These are phyloP conservation scores for Picochlorum sp. DNA, from an alignment of 139 green algal species.

Conservation along the genomic window DNA sequence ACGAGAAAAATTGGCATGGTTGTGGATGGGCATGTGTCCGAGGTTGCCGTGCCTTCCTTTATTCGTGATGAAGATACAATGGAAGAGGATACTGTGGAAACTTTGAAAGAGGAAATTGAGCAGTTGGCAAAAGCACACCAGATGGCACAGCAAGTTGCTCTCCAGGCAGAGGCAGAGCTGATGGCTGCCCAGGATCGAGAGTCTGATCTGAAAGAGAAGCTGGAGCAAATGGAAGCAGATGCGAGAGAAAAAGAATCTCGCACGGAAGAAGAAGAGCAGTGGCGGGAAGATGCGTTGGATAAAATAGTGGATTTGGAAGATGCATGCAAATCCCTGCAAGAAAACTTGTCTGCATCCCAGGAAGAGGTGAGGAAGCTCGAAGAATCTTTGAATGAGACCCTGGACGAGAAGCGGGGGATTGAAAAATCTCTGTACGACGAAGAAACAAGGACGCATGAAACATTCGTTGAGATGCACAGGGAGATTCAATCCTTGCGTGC, in stretches of 20 bases:
- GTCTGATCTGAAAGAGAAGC: background rate
- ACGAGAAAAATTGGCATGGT: background rate
- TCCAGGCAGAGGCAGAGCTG: conserved; percentile 9
- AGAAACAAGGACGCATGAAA: no score
- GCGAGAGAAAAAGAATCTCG: background rate
- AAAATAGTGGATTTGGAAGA: conserved; percentile 2
- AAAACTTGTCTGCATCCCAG: background rate
- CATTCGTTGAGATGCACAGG: no score
- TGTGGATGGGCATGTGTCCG: background rate
- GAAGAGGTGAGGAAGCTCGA: background rate
- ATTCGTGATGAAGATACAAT: background rate
- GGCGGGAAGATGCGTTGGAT: background rate
- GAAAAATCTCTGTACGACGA: no score
- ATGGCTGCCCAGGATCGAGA: background rate
- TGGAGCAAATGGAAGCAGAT: background rate
- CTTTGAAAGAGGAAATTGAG: background rate
- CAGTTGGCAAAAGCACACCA: background rate
- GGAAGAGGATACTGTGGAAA: background rate
- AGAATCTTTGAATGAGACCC: background rate
- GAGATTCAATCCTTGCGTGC: no score
- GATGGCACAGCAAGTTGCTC: conserved; percentile 4
- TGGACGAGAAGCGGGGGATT: background rate
- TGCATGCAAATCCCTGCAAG: background rate
- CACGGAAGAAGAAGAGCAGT: background rate
- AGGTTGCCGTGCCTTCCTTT: background rate